Evolutionary conservation across 768 basidiomycete species (phyloP).

Genomic region (Strobilomyces dryophilus): DNA sequence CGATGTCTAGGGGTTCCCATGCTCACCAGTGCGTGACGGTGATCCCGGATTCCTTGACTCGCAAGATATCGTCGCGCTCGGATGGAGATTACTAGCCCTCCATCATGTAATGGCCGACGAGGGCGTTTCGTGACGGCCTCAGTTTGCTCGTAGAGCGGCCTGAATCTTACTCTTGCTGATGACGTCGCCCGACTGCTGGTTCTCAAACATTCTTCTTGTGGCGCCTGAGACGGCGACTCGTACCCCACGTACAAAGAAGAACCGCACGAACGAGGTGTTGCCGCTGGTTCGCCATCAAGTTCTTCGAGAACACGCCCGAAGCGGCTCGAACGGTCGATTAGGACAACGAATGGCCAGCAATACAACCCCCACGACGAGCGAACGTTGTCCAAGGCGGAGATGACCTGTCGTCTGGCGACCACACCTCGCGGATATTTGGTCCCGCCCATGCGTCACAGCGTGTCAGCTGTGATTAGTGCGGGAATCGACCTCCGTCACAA

Average conservation of each 20-base stretch:
- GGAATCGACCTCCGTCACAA: background rate
- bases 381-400: conserved; percentile 2
- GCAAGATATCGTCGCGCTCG: too few relatives aligned
- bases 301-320: background rate
- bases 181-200: background rate
- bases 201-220: background rate
- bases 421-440: background rate
- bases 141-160: background rate
- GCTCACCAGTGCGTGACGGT: too few relatives aligned
- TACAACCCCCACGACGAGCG: too few relatives aligned
- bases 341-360: conserved; percentile 1
- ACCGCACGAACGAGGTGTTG: background rate
- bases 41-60: too few relatives aligned
- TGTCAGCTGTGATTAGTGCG: background rate
- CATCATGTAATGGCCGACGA: too few relatives aligned
- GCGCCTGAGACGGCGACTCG: background rate
- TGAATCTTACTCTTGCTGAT: background rate
- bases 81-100: too few relatives aligned
- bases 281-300: background rate
- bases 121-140: too few relatives aligned
- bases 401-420: conserved; percentile 2
- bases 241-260: background rate
- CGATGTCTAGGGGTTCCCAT: too few relatives aligned
- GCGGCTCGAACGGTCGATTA: background rate
- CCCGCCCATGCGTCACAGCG: background rate